Evolutionary conservation across 352 stramenopile species (phyloP).

Genomic region (Globisporangium cylindrosporum): DNA sequence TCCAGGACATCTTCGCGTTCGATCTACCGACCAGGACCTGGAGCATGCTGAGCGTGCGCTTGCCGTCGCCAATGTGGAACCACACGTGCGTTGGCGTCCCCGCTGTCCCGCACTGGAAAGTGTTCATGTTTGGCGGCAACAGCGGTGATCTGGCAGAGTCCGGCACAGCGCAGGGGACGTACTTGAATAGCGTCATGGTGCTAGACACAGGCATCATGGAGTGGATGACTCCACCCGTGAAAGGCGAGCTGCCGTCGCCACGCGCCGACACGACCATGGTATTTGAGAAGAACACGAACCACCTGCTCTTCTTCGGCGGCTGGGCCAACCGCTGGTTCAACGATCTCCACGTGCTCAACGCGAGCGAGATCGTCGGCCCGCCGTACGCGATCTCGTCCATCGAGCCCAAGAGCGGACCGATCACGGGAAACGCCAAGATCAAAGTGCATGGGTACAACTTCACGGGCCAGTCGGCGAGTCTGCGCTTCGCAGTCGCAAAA

Average conservation of each 20-base stretch:
- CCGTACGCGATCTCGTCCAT: slow-evolving; percentile 94
- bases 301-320: slow-evolving; percentile 94
- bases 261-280: slow-evolving; percentile 93
- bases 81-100: slow-evolving; percentile 92
- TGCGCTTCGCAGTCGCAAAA: slow-evolving; percentile 93
- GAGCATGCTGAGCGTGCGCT: slow-evolving; percentile 57
- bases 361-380: slow-evolving; percentile 93
- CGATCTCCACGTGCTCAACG: slow-evolving; percentile 91
- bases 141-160: slow-evolving; percentile 91
- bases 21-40: slow-evolving; percentile 87
- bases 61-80: slow-evolving; percentile 90
- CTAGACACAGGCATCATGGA: slow-evolving; percentile 90
- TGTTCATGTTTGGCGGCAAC: slow-evolving; percentile 97
- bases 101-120: slow-evolving; percentile 96
- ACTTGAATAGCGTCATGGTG: slow-evolving; percentile 89
- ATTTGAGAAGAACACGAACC: slow-evolving; percentile 89
- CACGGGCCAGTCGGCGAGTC: slow-evolving; percentile 68
- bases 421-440: slow-evolving; percentile 92
- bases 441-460: slow-evolving; percentile 94
- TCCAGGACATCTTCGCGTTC: slow-evolving; percentile 95
- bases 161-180: slow-evolving; percentile 82
- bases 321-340: slow-evolving; percentile 97
- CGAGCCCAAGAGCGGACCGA: slow-evolving; percentile 88
- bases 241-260: slow-evolving; percentile 79
- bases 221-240: slow-evolving; percentile 60